Base-by-base conservation (phyloP, 192 early-diverging fungal species). In the Rhizoclosmatium globosum region DNA sequence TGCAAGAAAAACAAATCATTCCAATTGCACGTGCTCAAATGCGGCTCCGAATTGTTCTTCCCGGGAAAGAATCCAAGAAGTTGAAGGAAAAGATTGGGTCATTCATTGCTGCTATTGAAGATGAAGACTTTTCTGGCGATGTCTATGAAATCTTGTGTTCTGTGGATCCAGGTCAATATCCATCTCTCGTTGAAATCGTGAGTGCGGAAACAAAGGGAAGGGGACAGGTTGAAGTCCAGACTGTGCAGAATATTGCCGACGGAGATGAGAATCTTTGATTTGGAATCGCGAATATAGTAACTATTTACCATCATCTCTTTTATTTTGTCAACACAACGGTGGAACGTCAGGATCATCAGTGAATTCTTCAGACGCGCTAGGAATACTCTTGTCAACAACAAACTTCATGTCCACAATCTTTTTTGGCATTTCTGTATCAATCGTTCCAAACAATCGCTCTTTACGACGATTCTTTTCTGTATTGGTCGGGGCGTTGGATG, bases 21-120 rank as follows among this genome's bases (percentile, higher is more conserved):
- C 96, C 97, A 3, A 99, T 99, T 81, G 91, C 93, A 2, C 88
- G 97, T 44, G 98, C 97, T 13, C 96, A 95, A 81, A 98, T 99
- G 96, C 84, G 95, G 2, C 76, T 99, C 46, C 87, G 95, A 74
- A 76, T 99, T n/a, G 86, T 86, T 4, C 82, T 96, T 70, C 87
- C 94, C 0, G 87, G 84, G 7, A 98, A 97, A 84, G 96, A 98
- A 13, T 92, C 89, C 2, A 99, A 99, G 87, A 91, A 92, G 77
- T 57, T 97, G 57, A 93, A 91, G 74, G 95, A 97, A 23, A 92
- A 91, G 76, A 61, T 95, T 15, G 64, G 84, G 43, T 71, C 90
- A 23, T 75, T 92, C 64, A 68, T 95, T 44, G 86, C 88, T 1
- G 84, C 85, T 2, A 86, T 94, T n/a, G 92, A 95, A 84, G 88